phyloP scores from a whole-genome alignment of 202 grass and related monocot species.

The Elaeis oleifera region DNA sequence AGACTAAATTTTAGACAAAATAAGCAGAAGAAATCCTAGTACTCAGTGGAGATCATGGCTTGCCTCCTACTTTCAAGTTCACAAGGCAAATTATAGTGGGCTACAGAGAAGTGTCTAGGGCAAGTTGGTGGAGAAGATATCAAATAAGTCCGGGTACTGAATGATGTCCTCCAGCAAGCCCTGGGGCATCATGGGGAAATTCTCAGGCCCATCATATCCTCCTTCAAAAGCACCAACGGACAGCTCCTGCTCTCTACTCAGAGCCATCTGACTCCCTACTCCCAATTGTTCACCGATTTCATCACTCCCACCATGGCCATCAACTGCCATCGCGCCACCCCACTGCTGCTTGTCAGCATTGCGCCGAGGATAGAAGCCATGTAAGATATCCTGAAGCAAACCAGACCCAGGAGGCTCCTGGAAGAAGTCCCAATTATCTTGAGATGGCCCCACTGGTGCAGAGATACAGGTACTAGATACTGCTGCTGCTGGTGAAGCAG shows the following conservation, averaged over 20 bases:
- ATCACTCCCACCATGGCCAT: not conserved
- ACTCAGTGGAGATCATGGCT: too few species aligned
- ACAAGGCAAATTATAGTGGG: too few species aligned
- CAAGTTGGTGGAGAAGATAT: conserved; percentile 32
- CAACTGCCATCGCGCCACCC: not conserved
- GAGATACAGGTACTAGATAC: too few species aligned
- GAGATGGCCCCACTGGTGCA: not conserved
- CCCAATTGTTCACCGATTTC: not conserved
- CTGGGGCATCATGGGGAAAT: conserved; percentile 39
- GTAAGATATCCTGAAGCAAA: conserved; percentile 71
- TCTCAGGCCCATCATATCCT: not conserved
- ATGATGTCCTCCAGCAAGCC: conserved; percentile 71
- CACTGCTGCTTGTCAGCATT: not conserved
- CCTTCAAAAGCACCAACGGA: too few species aligned
- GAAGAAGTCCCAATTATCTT: conserved; percentile 42
- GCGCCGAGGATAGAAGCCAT: conserved; percentile 54
- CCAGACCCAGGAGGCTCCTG: conserved; percentile 54
- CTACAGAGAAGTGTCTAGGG: not conserved
- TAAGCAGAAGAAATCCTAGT: too few species aligned
- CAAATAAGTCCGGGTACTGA: conserved; percentile 52
- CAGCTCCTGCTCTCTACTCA: too few species aligned
- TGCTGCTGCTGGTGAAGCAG: not conserved
- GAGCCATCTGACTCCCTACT: too few species aligned
- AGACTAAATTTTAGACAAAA: too few species aligned
- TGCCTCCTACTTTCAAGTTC: too few species aligned